A percentile compares a stretch with the other conserved stretches of the same genome.
phyloP scores from a whole-genome alignment of 805 yeast genomes.

The Wickerhamomyces queroliae region DNA sequence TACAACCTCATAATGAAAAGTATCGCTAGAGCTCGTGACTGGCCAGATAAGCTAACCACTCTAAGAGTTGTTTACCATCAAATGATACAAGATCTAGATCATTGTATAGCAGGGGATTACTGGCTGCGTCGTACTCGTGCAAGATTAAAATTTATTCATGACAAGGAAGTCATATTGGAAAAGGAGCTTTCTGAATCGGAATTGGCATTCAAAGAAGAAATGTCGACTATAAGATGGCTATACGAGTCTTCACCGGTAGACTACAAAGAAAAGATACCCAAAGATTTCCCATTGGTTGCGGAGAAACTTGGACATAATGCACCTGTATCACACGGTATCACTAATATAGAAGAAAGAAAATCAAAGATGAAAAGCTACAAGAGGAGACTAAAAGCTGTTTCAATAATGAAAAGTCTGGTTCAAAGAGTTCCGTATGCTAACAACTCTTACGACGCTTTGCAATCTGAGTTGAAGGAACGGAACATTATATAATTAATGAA shows the following conservation, averaged over 20 bases:
- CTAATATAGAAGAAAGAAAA: constrained; percentile 3
- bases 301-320: constrained; percentile 12
- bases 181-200: constrained; percentile 14
- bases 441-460: constrained; percentile 25
- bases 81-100: constrained; percentile 13
- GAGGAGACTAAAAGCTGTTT: constrained; percentile 20
- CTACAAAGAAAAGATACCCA: background rate
- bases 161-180: constrained; percentile 11
- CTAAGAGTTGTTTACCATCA: constrained; percentile 21
- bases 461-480: constrained; percentile 24
- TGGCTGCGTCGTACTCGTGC: constrained; percentile 20
- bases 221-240: background rate
- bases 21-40: constrained; percentile 27
- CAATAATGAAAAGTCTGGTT: constrained; percentile 24
- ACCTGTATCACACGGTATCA: background rate
- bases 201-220: constrained; percentile 1
- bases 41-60: constrained; percentile 17
- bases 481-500: constrained; percentile 4
- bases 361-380: constrained; percentile 8
- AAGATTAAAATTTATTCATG: constrained; percentile 13
- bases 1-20: constrained; percentile 30
- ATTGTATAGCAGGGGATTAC: constrained; percentile 17
- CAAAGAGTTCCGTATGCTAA: constrained; percentile 26
- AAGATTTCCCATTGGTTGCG: constrained; percentile 4
- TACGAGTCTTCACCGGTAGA: background rate